Percentiles rank a stretch among this genome's conserved stretches.
Evolutionary conservation across 2,329 filamentous ascomycete genomes (phyloP).

Genomic region (Chalaropsis ovoidea): DNA sequence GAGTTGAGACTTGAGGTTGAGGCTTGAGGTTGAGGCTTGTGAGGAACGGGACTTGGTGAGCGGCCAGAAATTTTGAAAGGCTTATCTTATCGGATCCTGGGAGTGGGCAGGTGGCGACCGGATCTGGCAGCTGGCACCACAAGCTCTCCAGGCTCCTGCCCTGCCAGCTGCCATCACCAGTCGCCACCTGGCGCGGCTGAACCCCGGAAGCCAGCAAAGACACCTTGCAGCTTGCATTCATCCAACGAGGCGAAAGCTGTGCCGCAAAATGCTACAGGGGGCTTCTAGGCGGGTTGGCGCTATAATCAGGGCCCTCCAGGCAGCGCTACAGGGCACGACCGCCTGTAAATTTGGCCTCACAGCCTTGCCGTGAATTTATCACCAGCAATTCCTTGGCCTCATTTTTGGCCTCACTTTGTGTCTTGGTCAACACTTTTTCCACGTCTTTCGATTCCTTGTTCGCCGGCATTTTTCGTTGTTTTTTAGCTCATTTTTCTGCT

Average conservation of each 20-base stretch:
- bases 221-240: conserved; percentile 5
- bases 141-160: too few relatives aligned
- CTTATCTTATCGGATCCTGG: conserved; percentile 23
- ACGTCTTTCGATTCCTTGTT: too few relatives aligned
- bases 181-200: background rate
- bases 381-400: background rate
- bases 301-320: background rate
- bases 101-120: background rate
- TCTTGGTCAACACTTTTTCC: background rate
- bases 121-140: conserved; percentile 10
- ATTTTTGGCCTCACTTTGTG: background rate
- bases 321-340: too few relatives aligned
- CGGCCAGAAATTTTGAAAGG: conserved; percentile 20
- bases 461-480: background rate
- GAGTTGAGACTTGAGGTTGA: too few relatives aligned
- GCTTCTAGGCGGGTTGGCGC: too few relatives aligned
- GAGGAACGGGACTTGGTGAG: too few relatives aligned
- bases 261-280: too few relatives aligned
- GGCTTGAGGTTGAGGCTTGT: too few relatives aligned
- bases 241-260: too few relatives aligned
- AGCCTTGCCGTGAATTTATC: background rate
- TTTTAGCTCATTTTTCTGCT: background rate
- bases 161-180: too few relatives aligned
- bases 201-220: conserved; percentile 7
- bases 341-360: too few relatives aligned